Conservation (phyloP, 441 rosid species). For the Gossypium lobatum region DNA sequence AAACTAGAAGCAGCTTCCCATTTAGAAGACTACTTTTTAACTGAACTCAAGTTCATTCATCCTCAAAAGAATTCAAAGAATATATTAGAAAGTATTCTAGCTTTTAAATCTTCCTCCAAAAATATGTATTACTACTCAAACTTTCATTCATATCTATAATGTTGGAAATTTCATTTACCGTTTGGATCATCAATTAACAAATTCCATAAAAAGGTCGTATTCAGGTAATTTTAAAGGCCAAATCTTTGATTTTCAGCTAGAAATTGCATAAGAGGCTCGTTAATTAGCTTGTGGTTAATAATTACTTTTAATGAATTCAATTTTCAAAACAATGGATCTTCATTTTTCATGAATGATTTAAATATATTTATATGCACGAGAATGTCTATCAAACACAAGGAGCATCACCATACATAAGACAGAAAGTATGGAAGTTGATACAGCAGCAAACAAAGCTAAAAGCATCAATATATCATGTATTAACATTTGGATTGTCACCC, state of each 20-base stretch:
- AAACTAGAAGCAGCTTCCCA: background rate
- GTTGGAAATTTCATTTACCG: background rate
- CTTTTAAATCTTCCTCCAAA: background rate
- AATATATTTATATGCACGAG: background rate
- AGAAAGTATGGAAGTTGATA: background rate
- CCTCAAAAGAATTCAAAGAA: slow-evolving; percentile 5
- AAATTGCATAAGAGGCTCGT: background rate
- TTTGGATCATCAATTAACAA: background rate
- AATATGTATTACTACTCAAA: background rate
- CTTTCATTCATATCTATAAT: background rate
- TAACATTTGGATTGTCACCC: background rate
- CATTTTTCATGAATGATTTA: background rate
- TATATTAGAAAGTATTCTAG: background rate
- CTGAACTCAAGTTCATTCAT: background rate
- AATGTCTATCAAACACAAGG: background rate
- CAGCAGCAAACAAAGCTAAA: background rate
- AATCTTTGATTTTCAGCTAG: background rate
- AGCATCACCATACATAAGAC: background rate
- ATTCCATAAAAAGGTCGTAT: background rate
- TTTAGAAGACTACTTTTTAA: background rate
- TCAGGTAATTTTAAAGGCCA: background rate
- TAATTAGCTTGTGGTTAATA: background rate
- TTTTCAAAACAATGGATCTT: background rate
- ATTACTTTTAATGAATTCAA: background rate
- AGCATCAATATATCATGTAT: background rate